Conservation (phyloP, 257 asterid species). For the Prunella vulgaris region DNA sequence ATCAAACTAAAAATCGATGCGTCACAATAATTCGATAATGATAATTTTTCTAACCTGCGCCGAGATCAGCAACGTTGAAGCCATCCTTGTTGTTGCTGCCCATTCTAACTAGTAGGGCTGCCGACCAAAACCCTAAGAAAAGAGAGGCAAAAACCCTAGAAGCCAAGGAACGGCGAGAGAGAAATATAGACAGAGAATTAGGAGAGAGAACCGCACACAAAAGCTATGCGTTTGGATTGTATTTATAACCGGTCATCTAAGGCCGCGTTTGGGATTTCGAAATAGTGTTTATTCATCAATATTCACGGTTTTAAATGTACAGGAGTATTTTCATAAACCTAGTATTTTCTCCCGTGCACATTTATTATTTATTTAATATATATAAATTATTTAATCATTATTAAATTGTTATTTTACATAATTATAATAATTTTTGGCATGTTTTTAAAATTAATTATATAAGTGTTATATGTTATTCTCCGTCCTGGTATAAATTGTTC, state of each 20-base stretch:
- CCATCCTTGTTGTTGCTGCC: slow-evolving; percentile 37
- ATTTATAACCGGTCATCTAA: slow-evolving; percentile 5
- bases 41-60: slow-evolving; percentile 28
- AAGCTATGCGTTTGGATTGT: not conserved
- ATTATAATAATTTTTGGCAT: no score
- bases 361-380: no score
- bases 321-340: no score
- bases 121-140: slow-evolving; percentile 20
- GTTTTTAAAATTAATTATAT: no score
- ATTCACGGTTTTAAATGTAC: no score
- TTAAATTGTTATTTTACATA: no score
- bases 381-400: no score
- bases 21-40: not conserved
- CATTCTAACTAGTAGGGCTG: slow-evolving; percentile 28
- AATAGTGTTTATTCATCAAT: no score
- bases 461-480: no score
- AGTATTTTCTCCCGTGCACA: no score
- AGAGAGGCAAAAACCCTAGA: slow-evolving; percentile 29
- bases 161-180: slow-evolving; percentile 12
- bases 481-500: no score
- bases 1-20: not conserved
- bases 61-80: slow-evolving; percentile 42
- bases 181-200: not conserved
- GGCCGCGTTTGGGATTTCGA: slow-evolving; percentile 24
- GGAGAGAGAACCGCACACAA: not conserved